Evolutionary conservation across 192 early-diverging fungal genomes (phyloP).

Genomic region (Spizellomyces punctatus): DNA sequence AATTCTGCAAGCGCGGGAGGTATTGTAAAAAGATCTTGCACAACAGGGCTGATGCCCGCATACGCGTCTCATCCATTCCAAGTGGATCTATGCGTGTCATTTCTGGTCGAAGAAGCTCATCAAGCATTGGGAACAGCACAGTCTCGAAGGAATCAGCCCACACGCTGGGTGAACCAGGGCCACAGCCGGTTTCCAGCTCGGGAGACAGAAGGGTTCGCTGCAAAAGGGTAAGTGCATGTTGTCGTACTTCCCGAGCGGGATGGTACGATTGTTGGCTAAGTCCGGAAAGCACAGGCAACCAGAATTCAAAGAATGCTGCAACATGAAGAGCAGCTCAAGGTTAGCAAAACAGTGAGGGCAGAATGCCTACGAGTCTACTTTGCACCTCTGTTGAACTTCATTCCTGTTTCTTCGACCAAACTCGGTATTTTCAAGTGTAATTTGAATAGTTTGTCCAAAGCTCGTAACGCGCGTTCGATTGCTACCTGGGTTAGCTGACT

Average conservation of each 20-base stretch:
- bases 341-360: conserved; percentile 6
- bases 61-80: conserved; percentile 77
- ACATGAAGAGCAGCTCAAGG: conserved; percentile 10
- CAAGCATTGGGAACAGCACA: conserved; percentile 86
- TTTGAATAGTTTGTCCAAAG: conserved; percentile 67
- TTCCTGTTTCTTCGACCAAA: conserved; percentile 40
- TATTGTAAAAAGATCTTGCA: conserved; percentile 81
- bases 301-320: conserved; percentile 74
- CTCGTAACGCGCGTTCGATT: conserved; percentile 64
- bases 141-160: conserved; percentile 78
- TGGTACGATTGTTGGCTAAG: conserved; percentile 75
- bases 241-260: conserved; percentile 77
- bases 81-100: conserved; percentile 56
- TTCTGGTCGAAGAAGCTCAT: conserved; percentile 79
- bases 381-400: conserved; percentile 47
- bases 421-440: conserved; percentile 62
- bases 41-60: conserved; percentile 66
- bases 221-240: conserved; percentile 77
- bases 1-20: conserved; percentile 54
- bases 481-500: conserved; percentile 50
- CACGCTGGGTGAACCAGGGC: conserved; percentile 20
- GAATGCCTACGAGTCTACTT: no score
- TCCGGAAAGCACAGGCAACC: conserved; percentile 76
- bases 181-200: conserved; percentile 43
- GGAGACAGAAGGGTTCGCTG: conserved; percentile 74